Conservation (phyloP, 2,329 filamentous ascomycete genomes). For the Colletotrichum nymphaeae region DNA sequence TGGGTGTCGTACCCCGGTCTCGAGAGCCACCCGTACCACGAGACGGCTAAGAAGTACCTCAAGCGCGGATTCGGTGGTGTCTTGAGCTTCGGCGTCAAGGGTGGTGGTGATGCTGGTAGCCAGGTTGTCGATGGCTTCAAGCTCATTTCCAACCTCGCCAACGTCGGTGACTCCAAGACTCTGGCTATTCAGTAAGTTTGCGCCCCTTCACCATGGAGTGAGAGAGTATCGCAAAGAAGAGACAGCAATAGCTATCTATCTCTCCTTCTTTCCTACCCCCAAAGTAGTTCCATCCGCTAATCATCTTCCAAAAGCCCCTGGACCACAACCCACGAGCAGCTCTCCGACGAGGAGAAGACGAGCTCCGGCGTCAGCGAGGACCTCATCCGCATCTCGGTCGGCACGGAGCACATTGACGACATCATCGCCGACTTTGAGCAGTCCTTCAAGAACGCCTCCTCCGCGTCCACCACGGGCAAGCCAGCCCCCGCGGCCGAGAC, state of each 20-base stretch:
- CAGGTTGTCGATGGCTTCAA: conserved; percentile 95
- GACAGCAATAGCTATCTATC: neutral
- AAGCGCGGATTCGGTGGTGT: conserved; percentile 89
- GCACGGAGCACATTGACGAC: conserved; percentile 96
- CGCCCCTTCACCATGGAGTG: no score
- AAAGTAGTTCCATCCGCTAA: neutral
- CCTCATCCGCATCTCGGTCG: conserved; percentile 93
- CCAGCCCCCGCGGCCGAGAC: conserved; percentile 36
- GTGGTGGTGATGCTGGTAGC: conserved; percentile 83
- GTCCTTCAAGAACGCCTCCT: conserved; percentile 75
- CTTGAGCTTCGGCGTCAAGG: conserved; percentile 92
- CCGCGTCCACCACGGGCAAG: conserved; percentile 51
- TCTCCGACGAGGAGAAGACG: conserved; percentile 82
- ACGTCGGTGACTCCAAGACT: conserved; percentile 96
- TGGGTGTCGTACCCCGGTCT: conserved; percentile 97
- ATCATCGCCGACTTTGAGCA: conserved; percentile 97
- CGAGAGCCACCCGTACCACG: conserved; percentile 82
- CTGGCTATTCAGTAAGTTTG: conserved; percentile 79
- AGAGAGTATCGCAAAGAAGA: no score
- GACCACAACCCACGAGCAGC: conserved; percentile 94
- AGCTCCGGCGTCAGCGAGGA: conserved; percentile 89
- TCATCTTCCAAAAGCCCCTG: conserved; percentile 68
- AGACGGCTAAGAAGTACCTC: conserved; percentile 87
- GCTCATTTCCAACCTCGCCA: conserved; percentile 94
- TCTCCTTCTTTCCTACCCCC: no score